phyloP scores from a whole-genome alignment of 1,139 yeast genomes.

The Nakaseomyces kungkrabaensis region DNA sequence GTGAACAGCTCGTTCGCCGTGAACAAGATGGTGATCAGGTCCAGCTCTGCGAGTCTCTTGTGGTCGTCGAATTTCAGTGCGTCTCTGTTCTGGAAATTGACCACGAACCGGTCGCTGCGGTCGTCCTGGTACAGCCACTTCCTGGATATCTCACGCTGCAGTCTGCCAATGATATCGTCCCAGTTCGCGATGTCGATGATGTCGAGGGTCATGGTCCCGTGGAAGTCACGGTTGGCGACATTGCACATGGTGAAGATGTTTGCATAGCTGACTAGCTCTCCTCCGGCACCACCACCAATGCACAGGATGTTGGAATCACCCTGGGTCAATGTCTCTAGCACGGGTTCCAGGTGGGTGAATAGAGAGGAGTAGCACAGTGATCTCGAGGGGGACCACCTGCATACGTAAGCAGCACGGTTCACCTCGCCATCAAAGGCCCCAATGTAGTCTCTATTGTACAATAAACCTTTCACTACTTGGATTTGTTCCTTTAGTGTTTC shows the following conservation, averaged over 20 bases:
- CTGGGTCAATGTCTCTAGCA: constrained; percentile 15
- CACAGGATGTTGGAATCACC: constrained; percentile 38
- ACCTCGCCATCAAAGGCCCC: constrained; percentile 57
- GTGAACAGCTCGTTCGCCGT: constrained; percentile 81
- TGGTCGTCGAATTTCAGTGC: constrained; percentile 31
- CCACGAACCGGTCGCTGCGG: constrained; percentile 28
- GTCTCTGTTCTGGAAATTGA: constrained; percentile 45
- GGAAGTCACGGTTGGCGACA: constrained; percentile 30
- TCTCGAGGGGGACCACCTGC: constrained; percentile 80
- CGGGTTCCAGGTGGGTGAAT: constrained; percentile 38
- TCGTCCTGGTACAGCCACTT: constrained; percentile 42
- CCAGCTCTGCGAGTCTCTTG: constrained; percentile 18
- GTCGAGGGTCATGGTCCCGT: constrained; percentile 35
- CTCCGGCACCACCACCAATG: constrained; percentile 87
- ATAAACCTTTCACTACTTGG: constrained; percentile 59
- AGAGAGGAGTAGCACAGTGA: constrained; percentile 65
- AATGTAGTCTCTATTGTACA: constrained; percentile 60
- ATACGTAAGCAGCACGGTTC: constrained; percentile 66
- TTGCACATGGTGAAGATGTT: constrained; percentile 40
- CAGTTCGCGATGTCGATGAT: constrained; percentile 76
- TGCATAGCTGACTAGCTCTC: constrained; percentile 64
- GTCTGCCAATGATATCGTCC: constrained; percentile 41
- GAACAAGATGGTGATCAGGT: constrained; percentile 61
- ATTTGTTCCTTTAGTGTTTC: constrained; percentile 33
- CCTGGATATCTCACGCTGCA: constrained; percentile 36